These are phyloP conservation scores for Saturnispora besseyi DNA, from an alignment of 805 yeast genomes.

Conservation along the genomic window DNA sequence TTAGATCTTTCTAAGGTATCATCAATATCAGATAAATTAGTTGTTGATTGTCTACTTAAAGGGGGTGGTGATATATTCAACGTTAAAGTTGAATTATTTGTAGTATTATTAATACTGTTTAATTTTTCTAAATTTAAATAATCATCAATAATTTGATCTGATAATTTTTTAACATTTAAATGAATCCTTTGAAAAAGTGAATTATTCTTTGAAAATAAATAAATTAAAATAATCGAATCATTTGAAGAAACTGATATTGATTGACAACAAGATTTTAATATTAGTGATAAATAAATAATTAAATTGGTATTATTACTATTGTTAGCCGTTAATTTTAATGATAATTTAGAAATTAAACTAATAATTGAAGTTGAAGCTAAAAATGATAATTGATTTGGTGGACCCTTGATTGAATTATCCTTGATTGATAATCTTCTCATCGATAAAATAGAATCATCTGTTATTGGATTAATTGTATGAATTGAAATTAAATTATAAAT, in stretches of 20 bases:
- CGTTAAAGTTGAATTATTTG: not conserved
- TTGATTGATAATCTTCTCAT: not conserved
- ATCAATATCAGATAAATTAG: slow-evolving; percentile 12
- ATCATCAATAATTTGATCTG: slow-evolving; percentile 18
- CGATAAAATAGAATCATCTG: too few species aligned
- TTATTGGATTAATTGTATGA: slow-evolving; percentile 4
- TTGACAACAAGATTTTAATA: slow-evolving; percentile 48
- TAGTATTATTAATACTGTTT: not conserved
- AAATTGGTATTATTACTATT: slow-evolving; percentile 27
- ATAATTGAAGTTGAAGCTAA: slow-evolving; percentile 39
- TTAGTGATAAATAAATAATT: slow-evolving; percentile 47
- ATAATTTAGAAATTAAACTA: slow-evolving; percentile 34
- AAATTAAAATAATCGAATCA: slow-evolving; percentile 47
- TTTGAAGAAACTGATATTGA: slow-evolving; percentile 41
- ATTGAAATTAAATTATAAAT: slow-evolving; percentile 53
- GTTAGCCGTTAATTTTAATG: slow-evolving; percentile 31
- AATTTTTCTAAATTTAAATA: slow-evolving; percentile 6
- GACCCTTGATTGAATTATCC: slow-evolving; percentile 6
- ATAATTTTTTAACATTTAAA: slow-evolving; percentile 26
- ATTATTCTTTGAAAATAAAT: slow-evolving; percentile 37
- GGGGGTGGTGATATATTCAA: not conserved
- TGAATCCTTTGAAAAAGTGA: slow-evolving; percentile 30
- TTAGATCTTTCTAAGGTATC: slow-evolving; percentile 6
- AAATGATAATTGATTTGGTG: slow-evolving; percentile 38
- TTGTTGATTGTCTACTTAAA: slow-evolving; percentile 12